Percentiles rank a stretch among this genome's conserved stretches.
These are phyloP conservation scores for Scleroderma citrinum DNA, from an alignment of 768 basidiomycete genomes.

Conservation along the genomic window DNA sequence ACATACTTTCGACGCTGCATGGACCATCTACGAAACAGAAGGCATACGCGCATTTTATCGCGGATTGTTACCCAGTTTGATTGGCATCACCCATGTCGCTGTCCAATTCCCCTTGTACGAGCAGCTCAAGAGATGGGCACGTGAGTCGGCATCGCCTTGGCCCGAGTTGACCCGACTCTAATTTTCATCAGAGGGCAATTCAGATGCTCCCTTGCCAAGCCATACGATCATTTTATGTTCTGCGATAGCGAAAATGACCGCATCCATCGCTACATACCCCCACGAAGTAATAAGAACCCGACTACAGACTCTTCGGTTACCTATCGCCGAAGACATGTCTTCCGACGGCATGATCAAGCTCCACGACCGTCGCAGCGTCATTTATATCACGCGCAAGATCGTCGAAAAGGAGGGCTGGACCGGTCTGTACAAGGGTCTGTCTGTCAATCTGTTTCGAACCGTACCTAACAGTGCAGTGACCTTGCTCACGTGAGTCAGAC, in stretches of 20 bases:
- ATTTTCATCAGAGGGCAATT: constrained; percentile 24
- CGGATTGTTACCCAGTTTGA: constrained; percentile 84
- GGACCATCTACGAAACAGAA: constrained; percentile 86
- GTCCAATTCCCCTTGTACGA: constrained; percentile 98
- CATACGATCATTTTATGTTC: constrained; percentile 81
- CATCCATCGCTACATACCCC: constrained; percentile 92
- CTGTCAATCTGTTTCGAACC: constrained; percentile 90
- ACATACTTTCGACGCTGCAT: constrained; percentile 85
- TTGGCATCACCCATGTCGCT: constrained; percentile 92
- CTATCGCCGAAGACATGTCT: constrained; percentile 51
- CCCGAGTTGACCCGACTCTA: constrained; percentile 2
- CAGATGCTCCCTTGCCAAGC: constrained; percentile 21
- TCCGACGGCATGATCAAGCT: constrained; percentile 57
- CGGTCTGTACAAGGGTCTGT: constrained; percentile 88
- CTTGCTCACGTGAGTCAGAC: constrained; percentile 47
- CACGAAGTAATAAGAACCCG: constrained; percentile 99
- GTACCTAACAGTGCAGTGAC: constrained; percentile 97
- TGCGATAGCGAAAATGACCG: constrained; percentile 92
- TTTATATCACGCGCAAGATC: constrained; percentile 69
- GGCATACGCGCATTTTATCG: constrained; percentile 89
- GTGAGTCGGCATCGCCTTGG: constrained; percentile 44
- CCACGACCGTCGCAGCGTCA: constrained; percentile 56
- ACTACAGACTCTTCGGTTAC: constrained; percentile 78
- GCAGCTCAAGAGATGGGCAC: constrained; percentile 77
- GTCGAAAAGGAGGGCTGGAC: constrained; percentile 80